Base-by-base conservation (phyloP, 352 stramenopile species). In the Pythium grandisporangium region DNA sequence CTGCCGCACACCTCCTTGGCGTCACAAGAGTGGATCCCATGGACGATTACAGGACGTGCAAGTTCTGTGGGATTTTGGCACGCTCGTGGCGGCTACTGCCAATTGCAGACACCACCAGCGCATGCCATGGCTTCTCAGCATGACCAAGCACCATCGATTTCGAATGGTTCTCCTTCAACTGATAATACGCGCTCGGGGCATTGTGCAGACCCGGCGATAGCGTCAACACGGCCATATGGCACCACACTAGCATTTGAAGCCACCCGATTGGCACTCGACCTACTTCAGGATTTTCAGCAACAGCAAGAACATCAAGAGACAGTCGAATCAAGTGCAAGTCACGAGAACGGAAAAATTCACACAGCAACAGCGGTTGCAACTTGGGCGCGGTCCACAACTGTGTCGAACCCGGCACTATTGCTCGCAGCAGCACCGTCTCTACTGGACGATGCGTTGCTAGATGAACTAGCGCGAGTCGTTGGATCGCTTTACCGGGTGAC, bases 341-440 rank as follows among this genome's bases (percentile, higher is more conserved):
- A n/a, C n/a, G n/a, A n/a, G n/a, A n/a, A n/a, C n/a, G n/a, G n/a
- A n/a, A n/a, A n/a, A n/a, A n/a, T n/a, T n/a, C n/a, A n/a, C n/a
- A n/a, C n/a, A n/a, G n/a, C n/a, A n/a, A n/a, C n/a, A n/a, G n/a
- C n/a, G n/a, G n/a, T n/a, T n/a, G n/a, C n/a, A n/a, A n/a, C n/a
- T n/a, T n/a, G n/a, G n/a, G n/a, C n/a, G n/a, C n/a, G n/a, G n/a
- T n/a, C n/a, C n/a, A n/a, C n/a, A n/a, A n/a, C n/a, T n/a, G n/a
- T n/a, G n/a, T n/a, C n/a, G n/a, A n/a, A n/a, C 32, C 78, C 81
- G 12, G 63, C 74, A 6, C 60, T 90, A 10, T 42, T 94, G 17
- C 57, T 94, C 10, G 68, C 78, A n/a, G 51, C 81, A 20, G 52
- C 86, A n/a, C n/a, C n/a, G n/a, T n/a, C n/a, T n/a, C n/a, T n/a